Evolutionary conservation across 2,329 filamentous ascomycete species (phyloP).

Genomic region (Talaromyces pinophilus): DNA sequence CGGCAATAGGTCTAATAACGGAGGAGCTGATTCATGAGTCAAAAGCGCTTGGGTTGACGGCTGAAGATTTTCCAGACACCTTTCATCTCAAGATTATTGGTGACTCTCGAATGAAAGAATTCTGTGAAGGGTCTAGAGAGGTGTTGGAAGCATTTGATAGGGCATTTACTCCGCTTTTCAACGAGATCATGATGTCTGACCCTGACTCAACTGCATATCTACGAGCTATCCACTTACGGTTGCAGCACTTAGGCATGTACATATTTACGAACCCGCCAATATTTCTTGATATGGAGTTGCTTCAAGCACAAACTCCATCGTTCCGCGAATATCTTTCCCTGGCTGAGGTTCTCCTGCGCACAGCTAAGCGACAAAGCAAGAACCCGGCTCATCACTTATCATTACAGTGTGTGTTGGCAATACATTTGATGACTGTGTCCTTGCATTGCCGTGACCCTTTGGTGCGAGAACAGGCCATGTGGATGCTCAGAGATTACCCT

Average conservation of each 20-base stretch:
- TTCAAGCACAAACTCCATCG: slow-evolving; percentile 5
- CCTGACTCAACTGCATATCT: slow-evolving; percentile 8
- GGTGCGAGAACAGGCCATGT: slow-evolving; percentile 7
- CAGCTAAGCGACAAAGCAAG: slow-evolving; percentile 3
- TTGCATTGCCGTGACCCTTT: slow-evolving; percentile 17
- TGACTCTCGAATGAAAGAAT: neutral
- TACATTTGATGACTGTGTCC: slow-evolving; percentile 3
- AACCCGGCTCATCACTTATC: slow-evolving; percentile 5
- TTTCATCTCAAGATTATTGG: slow-evolving; percentile 12
- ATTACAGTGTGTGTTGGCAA: neutral
- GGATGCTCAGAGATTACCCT: slow-evolving; percentile 16
- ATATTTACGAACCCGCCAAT: slow-evolving; percentile 10
- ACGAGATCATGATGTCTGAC: slow-evolving; percentile 15
- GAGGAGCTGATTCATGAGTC: slow-evolving; percentile 9
- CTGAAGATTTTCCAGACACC: neutral
- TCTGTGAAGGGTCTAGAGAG: slow-evolving; percentile 14
- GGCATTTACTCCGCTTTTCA: slow-evolving; percentile 15
- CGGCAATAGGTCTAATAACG: slow-evolving; percentile 4
- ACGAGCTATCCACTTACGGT: slow-evolving; percentile 10
- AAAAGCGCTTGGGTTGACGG: neutral
- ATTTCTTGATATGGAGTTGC: slow-evolving; percentile 13
- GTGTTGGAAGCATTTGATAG: slow-evolving; percentile 10
- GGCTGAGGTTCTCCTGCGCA: slow-evolving; percentile 11
- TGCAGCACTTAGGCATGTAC: slow-evolving; percentile 14
- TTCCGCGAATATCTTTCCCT: slow-evolving; percentile 17